Conservation (phyloP, 208 protist species). For the Trypanosoma boissoni region DNA sequence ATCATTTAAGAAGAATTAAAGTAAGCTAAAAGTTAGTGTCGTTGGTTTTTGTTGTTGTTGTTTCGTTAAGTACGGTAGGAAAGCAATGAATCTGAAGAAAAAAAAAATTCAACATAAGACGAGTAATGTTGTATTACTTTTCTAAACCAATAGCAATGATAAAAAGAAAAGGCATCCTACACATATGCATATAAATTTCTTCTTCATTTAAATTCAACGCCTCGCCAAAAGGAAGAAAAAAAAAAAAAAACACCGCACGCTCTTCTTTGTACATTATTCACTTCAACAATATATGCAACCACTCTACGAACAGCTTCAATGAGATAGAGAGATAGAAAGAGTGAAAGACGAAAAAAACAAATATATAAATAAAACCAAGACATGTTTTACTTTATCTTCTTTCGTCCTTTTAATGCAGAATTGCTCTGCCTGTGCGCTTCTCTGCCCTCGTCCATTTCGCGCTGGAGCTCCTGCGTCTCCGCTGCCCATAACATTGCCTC, state of each 20-base stretch:
- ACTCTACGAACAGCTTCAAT: too few species aligned
- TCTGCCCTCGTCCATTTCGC: constrained; percentile 23
- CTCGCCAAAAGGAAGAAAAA: too few species aligned
- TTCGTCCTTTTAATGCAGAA: neutral
- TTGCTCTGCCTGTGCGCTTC: constrained; percentile 13
- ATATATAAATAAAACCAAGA: too few species aligned
- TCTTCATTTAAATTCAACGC: neutral
- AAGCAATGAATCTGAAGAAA: constrained; percentile 13
- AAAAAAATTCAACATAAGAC: constrained; percentile 5
- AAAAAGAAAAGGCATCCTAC: neutral
- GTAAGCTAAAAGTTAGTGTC: constrained; percentile 15
- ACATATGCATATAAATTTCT: neutral
- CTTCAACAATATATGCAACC: too few species aligned
- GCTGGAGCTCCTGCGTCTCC: constrained; percentile 16
- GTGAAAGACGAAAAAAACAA: too few species aligned
- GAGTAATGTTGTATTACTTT: too few species aligned
- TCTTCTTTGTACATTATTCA: too few species aligned
- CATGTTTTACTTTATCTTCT: neutral
- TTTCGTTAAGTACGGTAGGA: constrained; percentile 5
- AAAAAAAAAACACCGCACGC: too few species aligned
- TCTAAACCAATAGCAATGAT: neutral
- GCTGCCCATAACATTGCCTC: constrained; percentile 25
- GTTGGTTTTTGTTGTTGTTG: constrained; percentile 2
- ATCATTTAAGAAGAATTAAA: constrained; percentile 8
- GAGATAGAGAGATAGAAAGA: too few species aligned